Conservation (phyloP, 2,329 filamentous ascomycete genomes). For the Penicillium brevicompactum region DNA sequence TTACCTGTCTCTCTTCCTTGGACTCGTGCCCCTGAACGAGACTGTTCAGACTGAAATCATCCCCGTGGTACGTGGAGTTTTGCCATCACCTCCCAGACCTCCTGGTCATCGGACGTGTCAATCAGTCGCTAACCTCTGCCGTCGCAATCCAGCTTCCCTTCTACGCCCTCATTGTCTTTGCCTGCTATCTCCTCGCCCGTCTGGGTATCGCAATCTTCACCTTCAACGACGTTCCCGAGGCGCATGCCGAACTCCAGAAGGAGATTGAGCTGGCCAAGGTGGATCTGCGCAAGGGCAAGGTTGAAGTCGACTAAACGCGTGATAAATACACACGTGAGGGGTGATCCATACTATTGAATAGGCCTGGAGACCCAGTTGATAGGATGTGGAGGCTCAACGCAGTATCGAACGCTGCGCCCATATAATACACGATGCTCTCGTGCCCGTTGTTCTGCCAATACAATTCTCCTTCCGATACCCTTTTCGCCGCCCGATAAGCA, state of each 20-base stretch:
- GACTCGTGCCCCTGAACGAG: constrained; percentile 76
- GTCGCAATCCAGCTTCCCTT: constrained; percentile 72
- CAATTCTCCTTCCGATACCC: constrained; percentile 22
- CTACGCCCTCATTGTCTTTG: constrained; percentile 88
- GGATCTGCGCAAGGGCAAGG: constrained; percentile 44
- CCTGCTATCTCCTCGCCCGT: constrained; percentile 86
- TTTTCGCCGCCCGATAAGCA: background rate
- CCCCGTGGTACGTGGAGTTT: constrained; percentile 70
- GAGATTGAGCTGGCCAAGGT: constrained; percentile 65
- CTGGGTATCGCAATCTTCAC: constrained; percentile 91
- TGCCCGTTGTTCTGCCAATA: constrained; percentile 13
- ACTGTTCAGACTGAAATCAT: constrained; percentile 82
- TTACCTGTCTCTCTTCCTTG: constrained; percentile 83
- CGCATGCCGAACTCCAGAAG: constrained; percentile 82
- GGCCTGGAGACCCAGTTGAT: background rate
- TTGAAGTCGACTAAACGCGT: constrained; percentile 45
- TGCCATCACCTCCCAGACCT: too few species aligned
- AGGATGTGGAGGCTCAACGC: background rate
- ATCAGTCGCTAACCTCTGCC: background rate
- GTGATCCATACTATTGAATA: background rate
- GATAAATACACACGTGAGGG: background rate
- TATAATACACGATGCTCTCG: constrained; percentile 13
- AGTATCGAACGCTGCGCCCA: constrained; percentile 1
- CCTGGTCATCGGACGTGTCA: background rate
- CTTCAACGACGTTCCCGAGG: constrained; percentile 93